These are phyloP conservation scores for Lithospermum erythrorhizon DNA, from an alignment of 257 asterid genomes.

Conservation along the genomic window DNA sequence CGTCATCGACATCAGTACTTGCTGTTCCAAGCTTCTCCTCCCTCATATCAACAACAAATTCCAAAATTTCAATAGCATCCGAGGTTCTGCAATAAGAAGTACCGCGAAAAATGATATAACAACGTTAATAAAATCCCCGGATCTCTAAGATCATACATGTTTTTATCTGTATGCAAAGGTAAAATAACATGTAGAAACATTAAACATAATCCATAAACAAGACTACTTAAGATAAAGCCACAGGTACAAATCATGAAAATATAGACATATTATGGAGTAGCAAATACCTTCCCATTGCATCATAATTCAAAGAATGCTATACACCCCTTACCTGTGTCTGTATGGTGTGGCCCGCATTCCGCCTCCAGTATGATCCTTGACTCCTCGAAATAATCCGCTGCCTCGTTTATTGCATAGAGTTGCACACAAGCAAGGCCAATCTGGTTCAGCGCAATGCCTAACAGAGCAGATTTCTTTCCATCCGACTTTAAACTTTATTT, in stretches of 20 bases:
- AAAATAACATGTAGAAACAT: neutral
- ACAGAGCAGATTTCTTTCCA: constrained; percentile 31
- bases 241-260: neutral
- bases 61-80: constrained; percentile 83
- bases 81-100: constrained; percentile 26
- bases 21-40: constrained; percentile 29
- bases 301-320: constrained; percentile 40
- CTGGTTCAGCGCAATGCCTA: constrained; percentile 33
- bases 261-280: neutral
- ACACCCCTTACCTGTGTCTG: constrained; percentile 32
- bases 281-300: constrained; percentile 77
- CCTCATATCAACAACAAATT: constrained; percentile 66
- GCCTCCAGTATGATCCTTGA: constrained; percentile 32
- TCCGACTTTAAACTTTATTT: constrained; percentile 22
- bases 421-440: constrained; percentile 38
- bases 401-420: constrained; percentile 32
- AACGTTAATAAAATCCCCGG: neutral
- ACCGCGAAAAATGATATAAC: neutral
- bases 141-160: too few relatives aligned
- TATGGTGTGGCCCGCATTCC: constrained; percentile 33
- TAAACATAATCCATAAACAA: neutral
- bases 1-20: constrained; percentile 76
- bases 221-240: neutral
- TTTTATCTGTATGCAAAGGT: neutral
- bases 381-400: constrained; percentile 38